Evolutionary conservation across 805 yeast genomes (phyloP), one percentile per base, ranked within the genome.

Genomic region (Candida ovalis): DNA sequence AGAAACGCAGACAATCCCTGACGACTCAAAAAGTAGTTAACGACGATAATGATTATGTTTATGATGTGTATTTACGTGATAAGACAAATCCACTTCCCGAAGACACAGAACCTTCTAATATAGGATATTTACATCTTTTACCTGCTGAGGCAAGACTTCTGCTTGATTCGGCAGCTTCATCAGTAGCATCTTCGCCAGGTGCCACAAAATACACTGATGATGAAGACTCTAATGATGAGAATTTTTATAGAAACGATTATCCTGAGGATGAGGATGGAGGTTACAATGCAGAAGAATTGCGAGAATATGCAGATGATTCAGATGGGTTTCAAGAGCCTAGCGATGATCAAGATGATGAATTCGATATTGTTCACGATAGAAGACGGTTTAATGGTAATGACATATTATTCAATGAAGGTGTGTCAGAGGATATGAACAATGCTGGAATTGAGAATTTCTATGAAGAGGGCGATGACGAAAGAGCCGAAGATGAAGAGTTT

Each of bases 241-340:
- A 87, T 47, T 91, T 83, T 60, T 92, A 92, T 63, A 81, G 82
- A 58, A 92, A 94, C 66, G 98, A 92, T 60, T 92, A 92, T 60
- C 98, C 98, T 0, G 96, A 89, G 41, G 97, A 91, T 60, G 97
- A 89, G 53, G 92, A 87, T 58, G 89, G 81, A 9, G 82, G 66
- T 13, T 67, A 67, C 25, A 74, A 60, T 12, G 59, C 62, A 15
- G 28, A 15, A 17, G 41, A 17, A 7, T 23, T n/a, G 41, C 15
- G 28, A 6, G 41, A 24, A 3, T 23, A 23, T 39, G 41, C 21
- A 15, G 41, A 22, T 58, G 58, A 60, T 43, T 56, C 58, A 2
- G 48, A 55, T 28, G 61, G 57, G 2, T 28, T 55, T 6, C 55
- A 47, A 10, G 71, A 63, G 39, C 68, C 64, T 45, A 70, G 70